phyloP scores from a whole-genome alignment of 148 eudicot species.

The Cornus suecica region DNA sequence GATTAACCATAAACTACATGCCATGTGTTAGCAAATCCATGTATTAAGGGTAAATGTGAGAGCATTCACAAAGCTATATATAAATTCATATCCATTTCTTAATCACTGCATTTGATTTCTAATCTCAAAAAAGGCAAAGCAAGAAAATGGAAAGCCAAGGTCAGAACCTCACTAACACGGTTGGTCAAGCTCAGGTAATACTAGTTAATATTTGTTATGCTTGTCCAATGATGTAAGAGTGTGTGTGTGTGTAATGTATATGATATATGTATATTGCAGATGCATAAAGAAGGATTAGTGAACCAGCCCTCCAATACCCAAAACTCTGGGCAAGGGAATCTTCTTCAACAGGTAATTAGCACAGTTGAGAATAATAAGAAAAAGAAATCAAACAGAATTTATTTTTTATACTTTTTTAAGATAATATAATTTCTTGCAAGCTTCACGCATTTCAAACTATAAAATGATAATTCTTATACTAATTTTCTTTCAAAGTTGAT shows the following conservation, averaged over 20 bases:
- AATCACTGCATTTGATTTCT: background rate
- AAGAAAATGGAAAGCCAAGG: constrained; percentile 5
- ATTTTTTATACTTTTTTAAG: no score
- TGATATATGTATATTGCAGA: constrained; percentile 23
- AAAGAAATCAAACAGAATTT: no score
- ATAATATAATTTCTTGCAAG: no score
- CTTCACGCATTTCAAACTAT: no score
- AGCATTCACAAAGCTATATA: constrained; percentile 1
- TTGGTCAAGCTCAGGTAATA: constrained; percentile 10
- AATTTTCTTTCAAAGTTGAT: no score
- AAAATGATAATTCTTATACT: no score
- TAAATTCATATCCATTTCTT: background rate
- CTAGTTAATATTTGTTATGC: background rate
- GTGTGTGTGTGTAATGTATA: no score
- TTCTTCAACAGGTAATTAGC: constrained; percentile 41
- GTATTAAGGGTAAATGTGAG: background rate
- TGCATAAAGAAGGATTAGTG: constrained; percentile 42
- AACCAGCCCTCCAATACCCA: constrained; percentile 36
- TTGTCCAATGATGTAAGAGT: no score
- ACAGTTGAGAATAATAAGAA: no score
- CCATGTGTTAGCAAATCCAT: background rate
- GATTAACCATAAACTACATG: background rate
- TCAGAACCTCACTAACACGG: background rate
- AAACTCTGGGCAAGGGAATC: constrained; percentile 31
- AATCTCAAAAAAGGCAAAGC: background rate